phyloP scores from a whole-genome alignment of 768 basidiomycete genomes.

The Trichaptum fuscoviolaceum region DNA sequence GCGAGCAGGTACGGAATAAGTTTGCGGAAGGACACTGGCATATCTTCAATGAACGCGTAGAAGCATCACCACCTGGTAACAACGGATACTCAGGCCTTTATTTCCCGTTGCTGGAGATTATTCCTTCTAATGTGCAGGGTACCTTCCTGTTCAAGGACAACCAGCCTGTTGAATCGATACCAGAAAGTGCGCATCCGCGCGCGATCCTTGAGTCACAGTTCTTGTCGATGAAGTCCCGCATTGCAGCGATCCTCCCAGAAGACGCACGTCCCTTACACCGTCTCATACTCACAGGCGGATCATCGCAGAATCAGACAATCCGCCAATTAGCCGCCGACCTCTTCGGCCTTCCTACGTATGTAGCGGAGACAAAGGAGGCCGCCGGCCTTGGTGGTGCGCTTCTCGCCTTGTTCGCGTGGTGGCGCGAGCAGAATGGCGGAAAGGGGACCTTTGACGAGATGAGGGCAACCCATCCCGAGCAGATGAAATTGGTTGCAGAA shows the following conservation, averaged over 20 bases:
- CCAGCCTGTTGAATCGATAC: constrained; percentile 28
- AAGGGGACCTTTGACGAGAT: constrained; percentile 60
- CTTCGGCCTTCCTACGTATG: constrained; percentile 71
- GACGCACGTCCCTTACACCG: constrained; percentile 52
- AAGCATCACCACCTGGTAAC: constrained; percentile 49
- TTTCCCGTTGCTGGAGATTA: constrained; percentile 84
- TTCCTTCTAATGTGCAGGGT: constrained; percentile 73
- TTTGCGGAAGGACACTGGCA: constrained; percentile 61
- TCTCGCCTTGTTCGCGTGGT: constrained; percentile 68
- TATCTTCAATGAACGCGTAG: constrained; percentile 62
- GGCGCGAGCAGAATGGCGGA: constrained; percentile 40
- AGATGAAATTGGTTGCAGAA: constrained; percentile 57
- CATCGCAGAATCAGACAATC: constrained; percentile 67
- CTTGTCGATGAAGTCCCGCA: constrained; percentile 70
- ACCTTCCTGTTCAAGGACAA: constrained; percentile 49
- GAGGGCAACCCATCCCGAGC: constrained; percentile 35
- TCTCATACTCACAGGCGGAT: constrained; percentile 75
- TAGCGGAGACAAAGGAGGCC: constrained; percentile 62
- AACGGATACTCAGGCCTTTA: constrained; percentile 65
- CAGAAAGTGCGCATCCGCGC: constrained; percentile 51
- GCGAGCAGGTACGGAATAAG: constrained; percentile 68
- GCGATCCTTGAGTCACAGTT: constrained; percentile 84
- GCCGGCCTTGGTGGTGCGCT: constrained; percentile 69
- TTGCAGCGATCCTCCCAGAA: constrained; percentile 60
- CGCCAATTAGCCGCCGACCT: constrained; percentile 73